Base-by-base conservation (phyloP, 2,329 filamentous ascomycete genomes). In the Colletotrichum zoysiae region DNA sequence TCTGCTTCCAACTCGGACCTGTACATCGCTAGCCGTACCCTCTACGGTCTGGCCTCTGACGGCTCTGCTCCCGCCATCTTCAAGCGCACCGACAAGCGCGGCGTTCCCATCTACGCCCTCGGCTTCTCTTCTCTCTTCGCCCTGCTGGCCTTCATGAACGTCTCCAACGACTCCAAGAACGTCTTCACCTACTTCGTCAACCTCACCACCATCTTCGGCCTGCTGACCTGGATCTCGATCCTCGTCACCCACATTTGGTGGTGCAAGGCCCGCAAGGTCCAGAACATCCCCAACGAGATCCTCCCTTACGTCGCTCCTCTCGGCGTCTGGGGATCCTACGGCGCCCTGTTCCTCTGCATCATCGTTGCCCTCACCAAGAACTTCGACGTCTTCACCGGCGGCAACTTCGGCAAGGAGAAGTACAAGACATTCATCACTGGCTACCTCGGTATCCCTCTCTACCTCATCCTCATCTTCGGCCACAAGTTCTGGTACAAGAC, bases 311-410 rank as follows among this genome's bases (percentile, higher is more conserved):
- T 86, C 20, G 91, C 93, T 0, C 93, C 93, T 0, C 86, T 95
- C 20, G 93, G 93, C n/a, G 82, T 90, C 48, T 87, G 80, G 73
- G 94, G 93, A 14, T 94, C 91, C 0, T 90, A 90, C 78, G 83
- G 84, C 71, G 92, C 92, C 0, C 85, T 96, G 2, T 83, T 85
- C 77, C 91, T 94, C 82, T 94, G 92, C 82, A 86, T 87, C 77
- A 78, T 96, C 44, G 92, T 96, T 73, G 88, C 92, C 1, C 78
- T 97, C 63, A 95, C 93, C 78, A 97, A 96, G 87, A 95, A 94
- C 85, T 96, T 90, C 81, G 86, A 88, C 67, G 91, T 92, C 71
- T 96, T 96, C 81, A 85, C 89, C 73, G 79, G 76, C 77, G 83
- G 75, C 84, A 86, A 81, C 76, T 77, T 74, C 59, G 86, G 85